Evolutionary conservation across 768 basidiomycete genomes (phyloP).

Genomic region (Boletellus emodensis): DNA sequence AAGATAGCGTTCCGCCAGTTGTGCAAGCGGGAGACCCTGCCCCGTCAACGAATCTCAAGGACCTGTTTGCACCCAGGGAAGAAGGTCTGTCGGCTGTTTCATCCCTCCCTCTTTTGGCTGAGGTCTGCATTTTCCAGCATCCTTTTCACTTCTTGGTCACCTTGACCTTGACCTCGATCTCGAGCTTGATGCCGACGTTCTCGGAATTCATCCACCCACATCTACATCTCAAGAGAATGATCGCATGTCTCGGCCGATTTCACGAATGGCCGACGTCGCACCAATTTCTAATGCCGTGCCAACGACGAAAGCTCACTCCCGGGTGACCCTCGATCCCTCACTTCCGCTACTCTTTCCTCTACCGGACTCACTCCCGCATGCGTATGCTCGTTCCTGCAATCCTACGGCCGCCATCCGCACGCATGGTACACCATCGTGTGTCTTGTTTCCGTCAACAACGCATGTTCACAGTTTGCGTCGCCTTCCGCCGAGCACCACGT

Average conservation of each 20-base stretch:
- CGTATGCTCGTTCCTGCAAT: conserved; percentile 12
- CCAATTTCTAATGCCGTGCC: conserved; percentile 2
- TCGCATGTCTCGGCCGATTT: conserved; percentile 1
- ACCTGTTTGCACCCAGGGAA: conserved; percentile 44
- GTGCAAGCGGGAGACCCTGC: conserved; percentile 1
- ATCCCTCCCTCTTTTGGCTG: background rate
- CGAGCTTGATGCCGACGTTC: conserved; percentile 59
- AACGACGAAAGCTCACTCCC: conserved; percentile 5
- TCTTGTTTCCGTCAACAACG: conserved; percentile 33
- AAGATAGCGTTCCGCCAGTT: background rate
- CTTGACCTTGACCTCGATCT: conserved; percentile 73
- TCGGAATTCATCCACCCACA: conserved; percentile 20
- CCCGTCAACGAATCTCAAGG: conserved; percentile 44
- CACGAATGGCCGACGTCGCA: background rate
- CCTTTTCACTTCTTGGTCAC: conserved; percentile 74
- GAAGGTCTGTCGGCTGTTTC: conserved; percentile 37
- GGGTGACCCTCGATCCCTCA: conserved; percentile 46
- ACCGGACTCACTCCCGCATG: conserved; percentile 20
- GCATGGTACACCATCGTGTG: conserved; percentile 20
- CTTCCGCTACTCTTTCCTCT: conserved; percentile 64
- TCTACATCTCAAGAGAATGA: conserved; percentile 1
- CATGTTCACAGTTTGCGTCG: conserved; percentile 50
- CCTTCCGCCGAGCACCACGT: conserved; percentile 17
- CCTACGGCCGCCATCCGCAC: background rate
- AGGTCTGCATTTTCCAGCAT: conserved; percentile 34